Percentiles rank a stretch among this genome's conserved stretches.
These are phyloP conservation scores for Basipetospora chlamydospora DNA, from an alignment of 2,329 filamentous ascomycete species.

Conservation along the genomic window DNA sequence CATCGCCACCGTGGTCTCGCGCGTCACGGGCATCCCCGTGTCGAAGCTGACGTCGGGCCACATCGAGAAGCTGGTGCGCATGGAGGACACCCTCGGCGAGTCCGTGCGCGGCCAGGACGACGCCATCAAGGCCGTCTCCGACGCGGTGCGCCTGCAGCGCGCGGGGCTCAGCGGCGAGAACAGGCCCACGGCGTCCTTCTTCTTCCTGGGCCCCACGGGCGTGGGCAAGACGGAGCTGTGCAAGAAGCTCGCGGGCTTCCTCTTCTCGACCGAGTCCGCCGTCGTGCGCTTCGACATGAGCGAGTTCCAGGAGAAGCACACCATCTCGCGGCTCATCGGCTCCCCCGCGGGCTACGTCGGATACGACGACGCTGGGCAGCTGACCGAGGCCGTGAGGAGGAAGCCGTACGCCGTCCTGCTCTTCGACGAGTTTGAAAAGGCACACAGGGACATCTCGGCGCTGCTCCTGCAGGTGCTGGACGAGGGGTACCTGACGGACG, in stretches of 20 bases:
- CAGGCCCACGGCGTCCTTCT: slow-evolving; percentile 82
- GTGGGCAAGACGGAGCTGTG: slow-evolving; percentile 96
- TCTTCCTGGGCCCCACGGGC: slow-evolving; percentile 93
- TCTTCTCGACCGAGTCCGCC: slow-evolving; percentile 84
- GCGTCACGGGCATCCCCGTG: slow-evolving; percentile 84
- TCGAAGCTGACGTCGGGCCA: slow-evolving; percentile 86
- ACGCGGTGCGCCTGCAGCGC: slow-evolving; percentile 86
- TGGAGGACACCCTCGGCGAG: slow-evolving; percentile 79
- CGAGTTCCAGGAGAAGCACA: slow-evolving; percentile 96
- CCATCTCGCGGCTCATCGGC: slow-evolving; percentile 82
- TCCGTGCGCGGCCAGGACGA: slow-evolving; percentile 89
- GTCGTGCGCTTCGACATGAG: slow-evolving; percentile 95
- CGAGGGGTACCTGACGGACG: slow-evolving; percentile 89
- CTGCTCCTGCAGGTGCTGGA: slow-evolving; percentile 88
- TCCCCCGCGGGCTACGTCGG: slow-evolving; percentile 90
- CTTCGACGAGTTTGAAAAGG: slow-evolving; percentile 97
- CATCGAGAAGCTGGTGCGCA: slow-evolving; percentile 84
- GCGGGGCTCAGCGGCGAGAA: slow-evolving; percentile 88
- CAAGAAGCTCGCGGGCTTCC: slow-evolving; percentile 85
- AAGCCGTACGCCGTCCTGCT: slow-evolving; percentile 92
- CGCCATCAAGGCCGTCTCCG: slow-evolving; percentile 76
- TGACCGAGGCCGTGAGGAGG: slow-evolving; percentile 85
- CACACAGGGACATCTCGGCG: slow-evolving; percentile 85
- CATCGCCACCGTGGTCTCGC: slow-evolving; percentile 81
- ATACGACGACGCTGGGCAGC: slow-evolving; percentile 90